phyloP scores from a whole-genome alignment of 2,329 filamentous ascomycete genomes.

The Colletotrichum sansevieriae region DNA sequence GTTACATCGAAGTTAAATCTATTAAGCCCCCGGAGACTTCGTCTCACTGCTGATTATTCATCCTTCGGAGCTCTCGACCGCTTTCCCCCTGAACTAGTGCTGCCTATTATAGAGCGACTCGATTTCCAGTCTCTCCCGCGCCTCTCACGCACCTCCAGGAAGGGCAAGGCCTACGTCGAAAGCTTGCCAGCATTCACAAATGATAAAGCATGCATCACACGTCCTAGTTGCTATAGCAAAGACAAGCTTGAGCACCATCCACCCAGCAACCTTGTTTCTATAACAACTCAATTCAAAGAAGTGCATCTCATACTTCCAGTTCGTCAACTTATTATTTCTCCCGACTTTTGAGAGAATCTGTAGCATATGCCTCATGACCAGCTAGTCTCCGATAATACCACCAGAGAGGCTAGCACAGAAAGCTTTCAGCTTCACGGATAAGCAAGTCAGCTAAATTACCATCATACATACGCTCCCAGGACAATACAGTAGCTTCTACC shows the following conservation, averaged over 20 bases:
- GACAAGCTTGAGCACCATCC: slow-evolving; percentile 44
- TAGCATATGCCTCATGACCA: slow-evolving; percentile 47
- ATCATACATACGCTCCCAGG: slow-evolving; percentile 46
- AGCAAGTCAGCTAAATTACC: slow-evolving; percentile 41
- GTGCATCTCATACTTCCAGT: slow-evolving; percentile 48
- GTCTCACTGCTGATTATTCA: slow-evolving; percentile 36
- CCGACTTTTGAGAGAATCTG: slow-evolving; percentile 51
- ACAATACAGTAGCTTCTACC: slow-evolving; percentile 40
- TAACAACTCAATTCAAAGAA: slow-evolving; percentile 43
- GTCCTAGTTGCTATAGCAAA: slow-evolving; percentile 45
- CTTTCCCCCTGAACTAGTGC: slow-evolving; percentile 46
- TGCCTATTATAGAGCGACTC: slow-evolving; percentile 46
- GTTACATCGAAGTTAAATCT: slow-evolving; percentile 17
- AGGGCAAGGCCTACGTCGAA: slow-evolving; percentile 46
- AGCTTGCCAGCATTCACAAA: slow-evolving; percentile 53
- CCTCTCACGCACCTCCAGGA: slow-evolving; percentile 46
- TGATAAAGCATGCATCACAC: slow-evolving; percentile 55
- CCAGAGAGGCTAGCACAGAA: slow-evolving; percentile 42
- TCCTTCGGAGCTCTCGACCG: slow-evolving; percentile 47
- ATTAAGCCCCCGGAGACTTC: not conserved
- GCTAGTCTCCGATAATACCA: slow-evolving; percentile 46
- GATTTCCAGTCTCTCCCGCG: slow-evolving; percentile 48
- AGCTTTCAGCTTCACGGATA: slow-evolving; percentile 45
- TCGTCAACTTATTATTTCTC: slow-evolving; percentile 47
- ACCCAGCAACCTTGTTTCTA: slow-evolving; percentile 44